phyloP scores from a whole-genome alignment of 352 stramenopile genomes.

The Phytopythium helicoides region DNA sequence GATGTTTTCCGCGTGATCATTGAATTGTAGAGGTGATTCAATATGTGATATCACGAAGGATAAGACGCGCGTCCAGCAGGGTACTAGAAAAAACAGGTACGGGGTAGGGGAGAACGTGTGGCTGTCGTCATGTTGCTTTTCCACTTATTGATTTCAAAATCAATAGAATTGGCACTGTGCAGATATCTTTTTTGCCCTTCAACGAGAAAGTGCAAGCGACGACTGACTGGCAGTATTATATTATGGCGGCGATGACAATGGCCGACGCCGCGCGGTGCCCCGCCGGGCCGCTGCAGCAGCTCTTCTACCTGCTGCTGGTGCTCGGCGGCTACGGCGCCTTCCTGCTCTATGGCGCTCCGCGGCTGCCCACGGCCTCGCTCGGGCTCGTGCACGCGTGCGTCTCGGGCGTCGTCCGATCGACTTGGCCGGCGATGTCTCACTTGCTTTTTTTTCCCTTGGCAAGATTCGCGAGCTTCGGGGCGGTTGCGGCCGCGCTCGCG shows the following conservation, averaged over 20 bases:
- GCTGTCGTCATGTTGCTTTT: too few relatives aligned
- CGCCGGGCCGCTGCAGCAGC: constrained; percentile 30
- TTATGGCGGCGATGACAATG: not conserved
- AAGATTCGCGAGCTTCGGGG: constrained; percentile 32
- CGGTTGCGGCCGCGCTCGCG: constrained; percentile 39
- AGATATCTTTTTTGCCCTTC: too few relatives aligned
- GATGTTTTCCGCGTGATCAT: too few relatives aligned
- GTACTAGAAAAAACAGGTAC: not conserved
- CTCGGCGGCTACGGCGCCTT: constrained; percentile 57
- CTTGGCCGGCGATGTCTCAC: too few relatives aligned
- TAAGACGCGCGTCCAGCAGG: too few relatives aligned
- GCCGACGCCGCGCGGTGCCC: constrained; percentile 10
- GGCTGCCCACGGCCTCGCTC: constrained; percentile 41
- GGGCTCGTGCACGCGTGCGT: constrained; percentile 34
- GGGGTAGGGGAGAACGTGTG: not conserved
- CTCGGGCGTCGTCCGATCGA: constrained; percentile 1
- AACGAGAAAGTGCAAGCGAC: too few relatives aligned
- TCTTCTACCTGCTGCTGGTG: constrained; percentile 62
- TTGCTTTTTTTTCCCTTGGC: not conserved
- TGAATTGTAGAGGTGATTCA: too few relatives aligned
- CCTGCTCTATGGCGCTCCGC: constrained; percentile 37
- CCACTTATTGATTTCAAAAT: too few relatives aligned
- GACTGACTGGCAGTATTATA: too few relatives aligned
- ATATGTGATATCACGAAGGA: too few relatives aligned
- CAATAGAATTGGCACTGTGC: too few relatives aligned